Evolutionary conservation across 2,329 filamentous ascomycete genomes (phyloP).

Genomic region (Botrytis sinoallii): DNA sequence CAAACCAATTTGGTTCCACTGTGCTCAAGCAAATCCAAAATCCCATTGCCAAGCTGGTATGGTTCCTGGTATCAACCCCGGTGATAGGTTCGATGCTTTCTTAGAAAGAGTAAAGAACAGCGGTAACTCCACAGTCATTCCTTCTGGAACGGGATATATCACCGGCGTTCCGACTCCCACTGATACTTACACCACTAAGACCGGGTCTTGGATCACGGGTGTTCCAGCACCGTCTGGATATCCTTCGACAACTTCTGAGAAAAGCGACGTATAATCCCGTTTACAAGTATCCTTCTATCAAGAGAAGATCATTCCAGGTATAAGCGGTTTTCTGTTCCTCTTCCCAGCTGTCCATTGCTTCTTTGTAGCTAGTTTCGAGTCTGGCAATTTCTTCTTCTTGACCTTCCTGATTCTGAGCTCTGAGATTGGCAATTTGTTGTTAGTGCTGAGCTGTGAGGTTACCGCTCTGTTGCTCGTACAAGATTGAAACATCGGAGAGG

Average conservation of each 20-base stretch:
- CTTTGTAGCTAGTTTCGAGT: too few species aligned
- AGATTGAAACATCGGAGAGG: too few species aligned
- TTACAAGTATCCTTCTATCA: conserved; percentile 4
- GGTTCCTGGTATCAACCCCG: conserved; percentile 9
- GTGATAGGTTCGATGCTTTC: neutral
- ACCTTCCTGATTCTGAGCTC: too few species aligned
- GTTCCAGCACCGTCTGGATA: neutral
- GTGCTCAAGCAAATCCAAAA: neutral
- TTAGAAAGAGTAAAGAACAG: neutral
- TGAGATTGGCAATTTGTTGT: too few species aligned
- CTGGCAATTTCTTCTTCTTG: too few species aligned
- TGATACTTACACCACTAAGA: neutral
- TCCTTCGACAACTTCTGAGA: neutral
- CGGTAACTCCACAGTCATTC: neutral
- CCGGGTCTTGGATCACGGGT: neutral
- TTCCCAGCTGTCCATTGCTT: too few species aligned
- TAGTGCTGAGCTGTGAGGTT: too few species aligned
- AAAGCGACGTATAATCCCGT: neutral
- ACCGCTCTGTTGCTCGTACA: too few species aligned
- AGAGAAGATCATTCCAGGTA: neutral
- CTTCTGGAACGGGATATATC: neutral
- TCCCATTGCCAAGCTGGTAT: conserved; percentile 7
- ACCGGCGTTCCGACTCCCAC: neutral
- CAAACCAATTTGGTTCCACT: conserved; percentile 6
- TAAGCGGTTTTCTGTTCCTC: neutral